Evolutionary conservation across 202 grass and related monocot genomes (phyloP).

Genomic region (Carex sylvatica): DNA sequence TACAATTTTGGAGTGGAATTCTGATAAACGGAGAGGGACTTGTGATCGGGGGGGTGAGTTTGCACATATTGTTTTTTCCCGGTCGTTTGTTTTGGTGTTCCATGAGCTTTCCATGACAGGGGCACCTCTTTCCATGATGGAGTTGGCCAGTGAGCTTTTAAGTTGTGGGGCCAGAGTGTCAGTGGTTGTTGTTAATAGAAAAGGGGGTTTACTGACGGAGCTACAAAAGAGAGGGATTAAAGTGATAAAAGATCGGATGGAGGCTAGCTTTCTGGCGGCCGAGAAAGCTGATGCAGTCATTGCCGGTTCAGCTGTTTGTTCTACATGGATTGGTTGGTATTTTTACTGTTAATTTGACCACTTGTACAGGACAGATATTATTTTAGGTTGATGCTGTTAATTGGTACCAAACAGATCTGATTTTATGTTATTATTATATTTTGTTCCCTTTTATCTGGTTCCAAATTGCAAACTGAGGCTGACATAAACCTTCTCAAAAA

Average conservation of each 20-base stretch:
- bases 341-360: background rate
- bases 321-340: slow-evolving; percentile 48
- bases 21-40: slow-evolving; percentile 32
- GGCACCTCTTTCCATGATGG: slow-evolving; percentile 51
- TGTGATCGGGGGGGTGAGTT: slow-evolving; percentile 38
- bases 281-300: slow-evolving; percentile 45
- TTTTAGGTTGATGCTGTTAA: background rate
- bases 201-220: slow-evolving; percentile 39
- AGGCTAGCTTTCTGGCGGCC: slow-evolving; percentile 33
- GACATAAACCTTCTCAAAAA: background rate
- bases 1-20: slow-evolving; percentile 37
- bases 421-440: background rate
- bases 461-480: background rate
- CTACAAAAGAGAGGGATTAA: slow-evolving; percentile 47
- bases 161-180: slow-evolving; percentile 42
- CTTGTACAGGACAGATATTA: background rate
- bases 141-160: slow-evolving; percentile 43
- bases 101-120: slow-evolving; percentile 55
- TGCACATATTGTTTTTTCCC: slow-evolving; percentile 30
- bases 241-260: slow-evolving; percentile 39
- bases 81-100: slow-evolving; percentile 44
- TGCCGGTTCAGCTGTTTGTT: slow-evolving; percentile 52
- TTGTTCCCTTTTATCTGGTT: background rate
- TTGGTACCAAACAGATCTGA: background rate
- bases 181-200: slow-evolving; percentile 34